Base-by-base conservation (phyloP, 2,329 filamentous ascomycete genomes). In the Nakataea oryzae region DNA sequence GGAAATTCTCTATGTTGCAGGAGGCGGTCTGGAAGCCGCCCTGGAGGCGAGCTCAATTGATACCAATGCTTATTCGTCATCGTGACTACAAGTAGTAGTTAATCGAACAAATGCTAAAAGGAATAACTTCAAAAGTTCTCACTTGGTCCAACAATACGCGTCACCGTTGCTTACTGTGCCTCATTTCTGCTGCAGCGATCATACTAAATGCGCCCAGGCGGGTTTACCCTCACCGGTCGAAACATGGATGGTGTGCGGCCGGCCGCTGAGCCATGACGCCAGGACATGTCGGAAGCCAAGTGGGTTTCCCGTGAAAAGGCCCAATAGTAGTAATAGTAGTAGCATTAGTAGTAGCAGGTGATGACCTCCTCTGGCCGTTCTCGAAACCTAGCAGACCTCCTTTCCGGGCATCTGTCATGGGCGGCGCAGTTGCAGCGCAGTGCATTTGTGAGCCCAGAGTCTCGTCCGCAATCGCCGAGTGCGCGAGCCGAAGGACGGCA, bases 11-110 rank as follows among this genome's bases (percentile, higher is more conserved):
- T 50, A 58, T 41, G 55, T 34, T 57, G 32, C 32, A 58, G 60
- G 55, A 55, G 54, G 60, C 60, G 29, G 60, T 57, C 57, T 63
- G 60, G 59, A 26, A 54, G 59, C 63, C 65, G 69, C 71, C 71
- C 71, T 65, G 72, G 72, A 27, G 71, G 68, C 64, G 54, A 9
- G 29, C 55, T 28, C 24, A 54, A 4, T 32, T 55, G 50, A 14
- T 57, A 34, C 26, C 32, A 58, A 34, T 57, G 55, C 30, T 57
- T 68, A 29, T 66, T 69, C 74, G 72, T 72, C 74, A 67, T 68
- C n/a, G 41, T 30, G 26, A 28, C 50, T 71, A 72, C 72, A 70
- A 74, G 70, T 76, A 76, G 71, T 76, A 77, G 73, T 75, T 77
- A 75, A 77, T 76, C 68, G 69, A 76, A 73, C 68, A 71, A 67